A percentile compares a stretch with the other conserved stretches of the same genome.
These are phyloP conservation scores for Lathyrus sativus DNA, from an alignment of 306 rosid genomes.

Conservation along the genomic window DNA sequence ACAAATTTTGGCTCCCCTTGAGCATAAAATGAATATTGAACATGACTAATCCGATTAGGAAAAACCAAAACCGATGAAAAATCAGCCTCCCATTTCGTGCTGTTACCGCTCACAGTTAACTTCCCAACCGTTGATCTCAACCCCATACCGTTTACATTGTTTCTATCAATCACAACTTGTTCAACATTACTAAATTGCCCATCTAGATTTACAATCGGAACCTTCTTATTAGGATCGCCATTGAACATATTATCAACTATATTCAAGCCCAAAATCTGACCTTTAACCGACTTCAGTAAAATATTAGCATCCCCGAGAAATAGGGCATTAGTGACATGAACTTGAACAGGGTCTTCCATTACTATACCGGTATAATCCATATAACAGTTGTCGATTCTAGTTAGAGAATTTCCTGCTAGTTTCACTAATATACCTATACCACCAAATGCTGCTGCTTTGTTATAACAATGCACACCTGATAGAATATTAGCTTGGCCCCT, in stretches of 20 bases:
- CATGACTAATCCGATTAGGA: slow-evolving; percentile 52
- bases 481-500: slow-evolving; percentile 70
- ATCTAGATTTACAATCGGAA: slow-evolving; percentile 57
- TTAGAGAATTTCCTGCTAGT: slow-evolving; percentile 55
- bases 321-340: slow-evolving; percentile 70
- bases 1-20: slow-evolving; percentile 51
- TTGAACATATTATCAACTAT: slow-evolving; percentile 64
- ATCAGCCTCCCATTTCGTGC: slow-evolving; percentile 65
- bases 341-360: slow-evolving; percentile 76
- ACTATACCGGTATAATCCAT: slow-evolving; percentile 67
- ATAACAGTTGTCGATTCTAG: slow-evolving; percentile 68
- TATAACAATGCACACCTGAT: slow-evolving; percentile 68
- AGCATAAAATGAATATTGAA: slow-evolving; percentile 54
- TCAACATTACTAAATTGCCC: slow-evolving; percentile 57
- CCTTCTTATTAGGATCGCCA: slow-evolving; percentile 47
- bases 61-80: slow-evolving; percentile 55
- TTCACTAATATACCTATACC: slow-evolving; percentile 70
- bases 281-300: slow-evolving; percentile 55
- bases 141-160: slow-evolving; percentile 63
- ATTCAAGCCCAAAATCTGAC: slow-evolving; percentile 56
- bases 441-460: slow-evolving; percentile 62
- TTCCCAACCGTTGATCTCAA: slow-evolving; percentile 66
- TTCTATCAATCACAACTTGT: slow-evolving; percentile 64
- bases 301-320: slow-evolving; percentile 67
- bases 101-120: slow-evolving; percentile 46